Base-by-base conservation (phyloP, 1,284 basidiomycete genomes). In the Cryptococcus jaspeensis region DNA sequence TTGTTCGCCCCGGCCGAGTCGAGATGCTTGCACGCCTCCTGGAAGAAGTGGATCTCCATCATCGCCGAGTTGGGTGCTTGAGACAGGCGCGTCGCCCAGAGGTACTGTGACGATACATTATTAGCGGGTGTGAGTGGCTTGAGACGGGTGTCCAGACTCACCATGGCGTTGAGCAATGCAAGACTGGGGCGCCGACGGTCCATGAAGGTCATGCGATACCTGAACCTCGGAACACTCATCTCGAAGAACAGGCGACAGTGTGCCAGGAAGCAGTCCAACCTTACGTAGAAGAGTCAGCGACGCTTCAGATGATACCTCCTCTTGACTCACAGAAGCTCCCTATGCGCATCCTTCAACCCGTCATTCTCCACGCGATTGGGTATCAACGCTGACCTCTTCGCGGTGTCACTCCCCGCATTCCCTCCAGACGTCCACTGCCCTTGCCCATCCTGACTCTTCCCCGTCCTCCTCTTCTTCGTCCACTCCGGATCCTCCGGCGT, bases 11-110 rank as follows among this genome's bases (percentile, higher is more conserved):
- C 69, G 35, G 69, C 67, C 11, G 63, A 57, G 46, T 75, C 71
- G 16, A 76, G 59, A 25, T 69, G 60, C 43, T 61, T 60, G 50
- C 59, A 65, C 4, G 71, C 64, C n/a, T 65, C 65, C 2, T 66
- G 52, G 59, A 66, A 76, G 51, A 72, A 74, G 46, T 66, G 62
- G 42, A 63, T 55, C 44, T 76, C 73, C 63, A 69, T 67, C 5
- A 58, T 52, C 2, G 63, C 58, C 41, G 62, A 59, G 13, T 69
- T 58, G 0, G 72, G 70, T n/a, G 62, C 60, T 50, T 69, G 63
- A 6, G 69, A 66, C 46, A 76, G 71, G 12, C 74, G 53, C 5
- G 74, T 71, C 3, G 70, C 73, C 74, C 74, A 76, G 0, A 76
- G 63, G 51, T 76, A 76, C 74, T 70, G 54, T 22, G 20, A 48